Base-by-base conservation (phyloP, 208 protist species). In the Trypanosoma scelopori region DNA sequence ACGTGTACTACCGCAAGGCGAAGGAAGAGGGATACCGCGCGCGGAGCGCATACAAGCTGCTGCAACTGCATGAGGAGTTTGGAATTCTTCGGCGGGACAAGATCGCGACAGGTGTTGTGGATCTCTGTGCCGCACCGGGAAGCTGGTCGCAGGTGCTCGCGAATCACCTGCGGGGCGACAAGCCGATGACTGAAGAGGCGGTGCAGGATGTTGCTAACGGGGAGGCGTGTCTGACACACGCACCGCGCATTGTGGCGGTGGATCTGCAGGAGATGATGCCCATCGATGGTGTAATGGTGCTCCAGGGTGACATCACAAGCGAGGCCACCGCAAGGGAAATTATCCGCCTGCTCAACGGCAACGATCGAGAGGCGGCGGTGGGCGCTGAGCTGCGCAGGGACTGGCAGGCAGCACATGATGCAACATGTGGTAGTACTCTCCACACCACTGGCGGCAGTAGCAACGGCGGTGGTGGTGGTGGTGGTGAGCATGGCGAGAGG, bases 241-340 rank as follows among this genome's bases (percentile, higher is more conserved):
- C 22, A 13, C 78, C 76, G 11, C 70, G 71, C 49, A 93, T 90
- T n/a, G 79, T 85, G 2, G 96, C 94, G n/a, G 98, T 99, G 1
- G 99, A 99, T 75, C 71, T 99, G 45, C 98, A 99, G 68, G 96
- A 99, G 72, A 99, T 99, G 97, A 98, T 98, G 28, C 98, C 98
- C 5, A 97, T 99, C 48, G 82, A 92, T 23, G 98, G 98, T 13
- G 98, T 99, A 1, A 53, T 57, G 15, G 48, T 94, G 28, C 58
- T 97, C 22, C 91, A 97, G 71, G 93, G 93, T 13, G 93, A 97
- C 66, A 96, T 97, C 50, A 97, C 93, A 15, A 85, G 75, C 55
- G 82, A 87, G 72, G 75, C 45, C 18, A 92, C 89, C 5, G 93
- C 92, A 30, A 52, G 89, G 9, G 69, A 89, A 35, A 98, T 99